These are phyloP conservation scores for Fraxinus nigra DNA, from an alignment of 305 asterid genomes.

Conservation along the genomic window DNA sequence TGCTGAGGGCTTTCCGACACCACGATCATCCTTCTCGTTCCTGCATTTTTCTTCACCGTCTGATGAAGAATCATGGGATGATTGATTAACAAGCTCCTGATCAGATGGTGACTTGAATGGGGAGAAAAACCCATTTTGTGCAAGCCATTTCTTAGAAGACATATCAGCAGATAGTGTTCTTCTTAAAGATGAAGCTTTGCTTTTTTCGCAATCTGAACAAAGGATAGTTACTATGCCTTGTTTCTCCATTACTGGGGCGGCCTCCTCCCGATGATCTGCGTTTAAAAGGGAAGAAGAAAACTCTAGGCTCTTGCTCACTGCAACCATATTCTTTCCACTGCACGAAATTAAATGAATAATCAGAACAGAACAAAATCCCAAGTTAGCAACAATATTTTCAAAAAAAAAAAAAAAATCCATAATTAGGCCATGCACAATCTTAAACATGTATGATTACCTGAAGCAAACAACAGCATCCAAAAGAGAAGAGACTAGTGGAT, in stretches of 20 bases:
- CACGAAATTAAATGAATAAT: neutral
- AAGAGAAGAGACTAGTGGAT: conserved; percentile 5
- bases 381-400: neutral
- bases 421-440: neutral
- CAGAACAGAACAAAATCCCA: neutral
- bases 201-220: conserved; percentile 34
- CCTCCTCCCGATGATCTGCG: neutral
- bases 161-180: conserved; percentile 69
- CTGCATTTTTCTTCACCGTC: conserved; percentile 16
- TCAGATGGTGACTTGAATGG: conserved; percentile 33
- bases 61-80: conserved; percentile 9
- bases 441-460: conserved; percentile 1
- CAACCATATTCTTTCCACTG: conserved; percentile 20
- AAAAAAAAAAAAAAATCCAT: neutral
- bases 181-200: conserved; percentile 31
- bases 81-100: neutral
- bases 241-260: conserved; percentile 16
- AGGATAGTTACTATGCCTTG: conserved; percentile 60
- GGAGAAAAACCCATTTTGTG: conserved; percentile 39
- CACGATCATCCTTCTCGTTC: neutral
- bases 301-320: conserved; percentile 29
- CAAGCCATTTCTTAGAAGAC: conserved; percentile 66
- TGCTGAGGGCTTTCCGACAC: neutral
- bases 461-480: conserved; percentile 33
- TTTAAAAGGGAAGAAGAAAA: conserved; percentile 27